Evolutionary conservation across 1,139 yeast species (phyloP).

Genomic region (Geotrichum phurueaensis): DNA sequence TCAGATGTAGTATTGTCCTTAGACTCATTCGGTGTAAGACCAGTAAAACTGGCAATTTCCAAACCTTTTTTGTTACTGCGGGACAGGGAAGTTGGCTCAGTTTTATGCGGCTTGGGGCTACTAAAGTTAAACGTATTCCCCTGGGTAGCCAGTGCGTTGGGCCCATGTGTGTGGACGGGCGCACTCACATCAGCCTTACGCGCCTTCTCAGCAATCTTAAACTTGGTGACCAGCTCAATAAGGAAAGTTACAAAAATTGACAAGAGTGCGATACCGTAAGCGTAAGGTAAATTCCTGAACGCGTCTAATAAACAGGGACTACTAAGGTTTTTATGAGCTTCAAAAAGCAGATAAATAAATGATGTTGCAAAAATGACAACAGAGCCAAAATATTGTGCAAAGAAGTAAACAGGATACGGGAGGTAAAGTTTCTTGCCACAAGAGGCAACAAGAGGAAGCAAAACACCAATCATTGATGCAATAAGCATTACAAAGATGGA

Average conservation of each 20-base stretch:
- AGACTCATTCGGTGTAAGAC: not conserved
- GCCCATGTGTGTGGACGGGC: constrained; percentile 25
- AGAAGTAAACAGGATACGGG: constrained; percentile 56
- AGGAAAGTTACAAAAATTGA: constrained; percentile 33
- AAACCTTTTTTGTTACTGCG: not conserved
- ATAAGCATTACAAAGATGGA: constrained; percentile 63
- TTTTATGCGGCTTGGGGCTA: not conserved
- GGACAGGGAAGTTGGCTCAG: not conserved
- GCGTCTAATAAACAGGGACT: constrained; percentile 51
- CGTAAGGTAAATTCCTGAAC: constrained; percentile 55
- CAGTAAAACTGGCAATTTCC: not conserved
- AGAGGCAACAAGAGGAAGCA: constrained; percentile 37
- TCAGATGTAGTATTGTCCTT: not conserved
- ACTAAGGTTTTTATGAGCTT: constrained; percentile 56
- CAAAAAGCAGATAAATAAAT: constrained; percentile 73
- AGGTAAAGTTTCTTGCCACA: constrained; percentile 33
- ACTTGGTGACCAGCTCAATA: constrained; percentile 29
- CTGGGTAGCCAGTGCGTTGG: constrained; percentile 22
- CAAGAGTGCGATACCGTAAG: constrained; percentile 53
- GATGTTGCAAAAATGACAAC: constrained; percentile 92
- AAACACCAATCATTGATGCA: constrained; percentile 52
- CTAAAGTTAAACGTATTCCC: not conserved
- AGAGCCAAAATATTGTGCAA: constrained; percentile 80
- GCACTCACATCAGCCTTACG: not conserved
- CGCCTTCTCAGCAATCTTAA: constrained; percentile 20